Conservation (phyloP, 345 rosid genomes). For the Cochlearia excelsa region DNA sequence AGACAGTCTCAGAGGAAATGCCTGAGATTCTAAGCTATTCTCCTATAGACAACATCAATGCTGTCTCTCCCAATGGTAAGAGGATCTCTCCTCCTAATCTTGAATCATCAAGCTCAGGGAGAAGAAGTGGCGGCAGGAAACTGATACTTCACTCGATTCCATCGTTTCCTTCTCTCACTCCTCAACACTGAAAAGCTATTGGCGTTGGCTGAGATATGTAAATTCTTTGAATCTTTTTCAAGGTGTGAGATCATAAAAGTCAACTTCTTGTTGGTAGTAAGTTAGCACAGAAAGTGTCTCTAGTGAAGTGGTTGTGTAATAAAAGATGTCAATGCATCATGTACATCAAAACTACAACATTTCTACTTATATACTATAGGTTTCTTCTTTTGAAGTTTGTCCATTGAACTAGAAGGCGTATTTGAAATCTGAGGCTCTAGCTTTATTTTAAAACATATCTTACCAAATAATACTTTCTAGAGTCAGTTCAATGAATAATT, state of each 20-base stretch:
- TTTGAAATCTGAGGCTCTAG: background rate
- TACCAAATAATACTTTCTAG: constrained; percentile 1
- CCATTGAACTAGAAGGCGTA: background rate
- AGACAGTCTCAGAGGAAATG: constrained; percentile 47
- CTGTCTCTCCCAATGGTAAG: constrained; percentile 83
- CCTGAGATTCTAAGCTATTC: constrained; percentile 56
- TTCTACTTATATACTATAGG: constrained; percentile 11
- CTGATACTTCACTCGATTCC: constrained; percentile 87
- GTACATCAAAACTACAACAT: constrained; percentile 5
- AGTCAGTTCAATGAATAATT: constrained; percentile 14
- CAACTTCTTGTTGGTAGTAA: constrained; percentile 40
- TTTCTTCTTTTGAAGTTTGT: constrained; percentile 1
- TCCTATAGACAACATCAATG: constrained; percentile 46
- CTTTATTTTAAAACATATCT: constrained; percentile 21
- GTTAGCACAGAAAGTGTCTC: constrained; percentile 19
- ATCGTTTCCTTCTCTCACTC: constrained; percentile 92
- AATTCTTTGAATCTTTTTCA: constrained; percentile 34
- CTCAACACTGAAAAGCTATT: constrained; percentile 49
- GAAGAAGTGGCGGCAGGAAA: constrained; percentile 71
- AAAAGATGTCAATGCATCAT: constrained; percentile 35
- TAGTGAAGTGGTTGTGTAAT: constrained; percentile 25
- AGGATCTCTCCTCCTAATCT: constrained; percentile 83
- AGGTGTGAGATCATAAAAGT: constrained; percentile 25
- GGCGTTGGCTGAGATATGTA: constrained; percentile 15
- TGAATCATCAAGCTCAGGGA: constrained; percentile 43